Evolutionary conservation across 2,329 filamentous ascomycete genomes (phyloP).

Genomic region (Aaosphaeria arxii): DNA sequence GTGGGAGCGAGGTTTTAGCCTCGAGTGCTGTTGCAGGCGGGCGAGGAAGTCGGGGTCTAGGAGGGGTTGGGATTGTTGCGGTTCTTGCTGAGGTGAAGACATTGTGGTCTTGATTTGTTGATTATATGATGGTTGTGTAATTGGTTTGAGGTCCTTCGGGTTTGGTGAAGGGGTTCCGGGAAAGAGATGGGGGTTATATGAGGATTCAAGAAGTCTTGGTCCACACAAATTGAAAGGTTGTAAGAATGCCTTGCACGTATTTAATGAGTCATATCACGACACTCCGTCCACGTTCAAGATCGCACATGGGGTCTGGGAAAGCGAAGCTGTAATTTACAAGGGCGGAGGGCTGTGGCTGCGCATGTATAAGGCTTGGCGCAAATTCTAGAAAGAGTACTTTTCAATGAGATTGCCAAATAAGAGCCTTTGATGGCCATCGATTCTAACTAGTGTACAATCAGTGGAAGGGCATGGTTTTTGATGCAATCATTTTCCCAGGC

Average conservation of each 20-base stretch:
- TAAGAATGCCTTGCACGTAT: no score
- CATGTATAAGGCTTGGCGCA: not conserved
- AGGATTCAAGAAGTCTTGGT: not conserved
- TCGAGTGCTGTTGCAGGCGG: not conserved
- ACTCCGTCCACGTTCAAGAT: no score
- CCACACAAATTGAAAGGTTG: not conserved
- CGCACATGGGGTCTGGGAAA: not conserved
- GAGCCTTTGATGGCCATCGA: not conserved
- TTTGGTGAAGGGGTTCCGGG: no score
- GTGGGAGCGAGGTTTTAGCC: slow-evolving; percentile 5
- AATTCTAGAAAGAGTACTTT: no score
- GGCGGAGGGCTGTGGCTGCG: not conserved
- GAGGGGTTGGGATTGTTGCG: not conserved
- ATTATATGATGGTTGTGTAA: no score
- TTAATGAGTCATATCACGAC: no score
- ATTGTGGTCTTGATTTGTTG: no score
- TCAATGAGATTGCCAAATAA: no score
- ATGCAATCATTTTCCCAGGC: no score
- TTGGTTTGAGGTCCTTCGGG: no score
- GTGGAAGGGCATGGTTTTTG: no score
- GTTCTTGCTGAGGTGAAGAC: no score
- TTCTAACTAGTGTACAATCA: not conserved
- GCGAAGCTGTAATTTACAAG: not conserved
- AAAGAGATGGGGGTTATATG: not conserved
- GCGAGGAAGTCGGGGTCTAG: slow-evolving; percentile 1